These are phyloP conservation scores for Astrothelium macrocarpum DNA, from an alignment of 495 filamentous ascomycete genomes.

Conservation along the genomic window DNA sequence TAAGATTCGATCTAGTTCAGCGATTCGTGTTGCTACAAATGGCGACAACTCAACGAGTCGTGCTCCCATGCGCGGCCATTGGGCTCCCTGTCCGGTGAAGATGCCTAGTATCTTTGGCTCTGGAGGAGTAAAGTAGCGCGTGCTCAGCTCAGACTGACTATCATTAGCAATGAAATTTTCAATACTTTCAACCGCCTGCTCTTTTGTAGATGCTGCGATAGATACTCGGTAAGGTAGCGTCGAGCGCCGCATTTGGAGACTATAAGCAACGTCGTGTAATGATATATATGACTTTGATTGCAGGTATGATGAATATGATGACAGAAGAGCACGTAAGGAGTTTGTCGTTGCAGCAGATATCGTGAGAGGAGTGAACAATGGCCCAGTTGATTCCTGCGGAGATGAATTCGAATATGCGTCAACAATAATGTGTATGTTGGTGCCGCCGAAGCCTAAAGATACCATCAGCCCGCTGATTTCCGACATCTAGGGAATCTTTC, in stretches of 20 bases:
- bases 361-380: not conserved
- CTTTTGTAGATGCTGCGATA: not conserved
- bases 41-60: conserved; percentile 19
- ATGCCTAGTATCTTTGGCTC: not conserved
- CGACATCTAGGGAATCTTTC: no score
- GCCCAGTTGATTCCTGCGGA: not conserved
- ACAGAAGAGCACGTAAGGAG: not conserved
- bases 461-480: no score
- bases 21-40: conserved; percentile 28
- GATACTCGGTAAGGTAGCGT: not conserved
- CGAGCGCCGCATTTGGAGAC: not conserved
- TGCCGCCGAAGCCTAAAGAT: conserved; percentile 45
- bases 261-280: not conserved
- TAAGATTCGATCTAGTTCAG: conserved; percentile 20
- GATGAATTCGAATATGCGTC: conserved; percentile 14
- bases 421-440: conserved; percentile 41
- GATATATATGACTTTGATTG: not conserved
- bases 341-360: not conserved
- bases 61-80: conserved; percentile 53
- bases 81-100: conserved; percentile 39
- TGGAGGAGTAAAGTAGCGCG: not conserved
- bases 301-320: not conserved
- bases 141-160: not conserved
- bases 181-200: not conserved
- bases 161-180: not conserved